These are phyloP conservation scores for Trichophyton verrucosum DNA, from an alignment of 2,329 filamentous ascomycete species.

Conservation along the genomic window DNA sequence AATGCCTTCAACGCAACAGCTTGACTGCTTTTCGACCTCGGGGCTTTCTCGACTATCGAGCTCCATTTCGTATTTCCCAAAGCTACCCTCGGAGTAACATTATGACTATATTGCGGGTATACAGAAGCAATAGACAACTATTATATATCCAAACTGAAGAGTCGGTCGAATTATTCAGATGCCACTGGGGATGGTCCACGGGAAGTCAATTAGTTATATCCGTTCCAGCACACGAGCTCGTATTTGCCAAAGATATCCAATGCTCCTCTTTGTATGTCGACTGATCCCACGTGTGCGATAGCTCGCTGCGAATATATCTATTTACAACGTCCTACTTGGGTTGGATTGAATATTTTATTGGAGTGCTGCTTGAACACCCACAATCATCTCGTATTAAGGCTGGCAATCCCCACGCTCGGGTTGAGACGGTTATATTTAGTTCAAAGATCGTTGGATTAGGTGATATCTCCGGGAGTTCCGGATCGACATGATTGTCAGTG, in stretches of 20 bases:
- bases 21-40: background rate
- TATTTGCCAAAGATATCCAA: background rate
- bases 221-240: background rate
- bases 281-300: background rate
- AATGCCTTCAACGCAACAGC: background rate
- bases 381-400: background rate
- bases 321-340: background rate
- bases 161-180: background rate
- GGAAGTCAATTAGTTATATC: background rate
- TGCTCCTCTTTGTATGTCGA: background rate
- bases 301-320: background rate
- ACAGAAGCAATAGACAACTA: background rate
- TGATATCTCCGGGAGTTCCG: background rate
- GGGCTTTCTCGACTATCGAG: background rate
- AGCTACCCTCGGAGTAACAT: background rate
- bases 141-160: background rate
- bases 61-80: background rate
- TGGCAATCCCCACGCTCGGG: background rate
- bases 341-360: background rate
- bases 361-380: background rate
- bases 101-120: background rate
- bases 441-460: background rate
- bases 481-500: background rate
- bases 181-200: background rate
- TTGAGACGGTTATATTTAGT: background rate